Base-by-base conservation (phyloP, 2,329 filamentous ascomycete species). In the Clathrospora elynae region DNA sequence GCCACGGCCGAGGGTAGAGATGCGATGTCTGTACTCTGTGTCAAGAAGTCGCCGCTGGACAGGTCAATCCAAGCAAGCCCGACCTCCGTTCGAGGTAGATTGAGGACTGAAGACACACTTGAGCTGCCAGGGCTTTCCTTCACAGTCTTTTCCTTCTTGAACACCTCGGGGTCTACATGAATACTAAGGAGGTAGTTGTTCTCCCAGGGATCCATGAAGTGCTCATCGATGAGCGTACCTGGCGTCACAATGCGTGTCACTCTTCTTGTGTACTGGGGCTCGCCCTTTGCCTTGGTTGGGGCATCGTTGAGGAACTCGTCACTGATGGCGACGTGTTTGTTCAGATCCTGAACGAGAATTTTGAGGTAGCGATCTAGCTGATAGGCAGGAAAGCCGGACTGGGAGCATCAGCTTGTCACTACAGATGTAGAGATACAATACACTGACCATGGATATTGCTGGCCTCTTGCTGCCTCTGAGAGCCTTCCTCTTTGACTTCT, bases 201-300 rank as follows among this genome's bases (percentile, higher is more conserved):
- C 60, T 88, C 84, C 65, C 88, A 92, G 1, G 90, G 89, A 66
- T 97, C 89, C 77, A 99, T 90, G 69, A 97, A 99, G 59, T 90
- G 91, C 72, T 99, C 93, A 70, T 99, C 93, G 55, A 99, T 96
- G 39, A 99, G 76, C 1, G 93, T 99, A 13, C 93, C 93, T 1
- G 93, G 90, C 1, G 93, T 97, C 62, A 99, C 84, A 56, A 99
- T 86, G 43, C 93, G 85, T 12, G 88, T 82, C 10, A 99, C 90
- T 56, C 78, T 84, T 17, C 93, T 86, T 66, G 95, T 87, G 67
- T 93, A 95, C 75, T 92, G 78, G 51, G 92, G 74, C 3, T 89
- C 90, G 10, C 88, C 88, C 64, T 86, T 92, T 53, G 86, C 74
- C 70, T 83, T 89, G 42, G 83, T 83, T 3, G 84, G 77, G 4